Evolutionary conservation across 768 basidiomycete species (phyloP), one percentile per base, ranked within the genome.

Genomic region (Kwoniella sp.): DNA sequence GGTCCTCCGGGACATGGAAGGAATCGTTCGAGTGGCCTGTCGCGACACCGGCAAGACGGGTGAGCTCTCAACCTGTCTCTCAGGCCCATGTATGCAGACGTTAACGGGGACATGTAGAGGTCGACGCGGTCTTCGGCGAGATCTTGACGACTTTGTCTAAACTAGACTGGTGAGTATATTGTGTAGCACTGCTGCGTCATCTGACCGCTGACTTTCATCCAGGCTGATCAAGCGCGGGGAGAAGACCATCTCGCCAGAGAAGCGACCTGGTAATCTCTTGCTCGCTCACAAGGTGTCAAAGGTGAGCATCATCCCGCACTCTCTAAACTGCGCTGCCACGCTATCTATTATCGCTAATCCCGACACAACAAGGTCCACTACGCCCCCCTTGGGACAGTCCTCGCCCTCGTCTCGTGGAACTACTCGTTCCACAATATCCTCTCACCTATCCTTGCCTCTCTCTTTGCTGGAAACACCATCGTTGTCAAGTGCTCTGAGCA

Each of bases 141-240:
- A 87, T 98, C 59, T 67, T 99, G 36, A 88, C 87, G n/a, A 95
- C 90, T 0, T 87, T 88, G 67, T 87, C 88, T 10, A 99, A 99
- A 73, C 78, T 96, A 76, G 87, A 93, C 60, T 98, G 67, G 67
- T 69, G 19, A 32, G 57, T 39, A 22, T 14, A 20, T 15, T 46
- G n/a, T n/a, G n/a, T n/a, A n/a, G n/a, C n/a, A n/a, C n/a, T n/a
- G n/a, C n/a, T n/a, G n/a, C 9, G 20, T 37, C 34, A 27, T 9
- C 28, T 55, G 6, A 22, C 32, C 43, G 10, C 17, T n/a, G 10
- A 20, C 22, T 34, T 3, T 27, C 25, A 31, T 25, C 5, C 17
- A 55, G 55, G 87, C 69, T 96, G 15, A 80, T 98, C 38, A 81
- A 84, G 6, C 82, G 92, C 57, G 95, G 91, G 33, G 89, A 95